Base-by-base conservation (phyloP, 768 basidiomycete genomes). In the Pleurotus tuber-regium region DNA sequence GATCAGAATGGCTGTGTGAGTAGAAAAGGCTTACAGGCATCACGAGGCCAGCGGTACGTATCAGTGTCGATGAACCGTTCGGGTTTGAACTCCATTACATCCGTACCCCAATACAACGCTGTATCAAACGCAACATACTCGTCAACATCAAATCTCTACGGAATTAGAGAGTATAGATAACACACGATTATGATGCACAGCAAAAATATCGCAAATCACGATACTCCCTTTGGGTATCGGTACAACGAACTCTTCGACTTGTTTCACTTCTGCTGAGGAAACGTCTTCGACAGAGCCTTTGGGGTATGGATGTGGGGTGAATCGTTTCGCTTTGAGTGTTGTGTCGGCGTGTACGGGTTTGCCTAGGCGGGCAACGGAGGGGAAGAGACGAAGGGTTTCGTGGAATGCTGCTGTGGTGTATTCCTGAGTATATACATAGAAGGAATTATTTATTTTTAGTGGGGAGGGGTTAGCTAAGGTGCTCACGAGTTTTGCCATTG, bases 31-130 rank as follows among this genome's bases (percentile, higher is more conserved):
- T 39, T 51, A 76, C 77, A 78, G 11, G 75, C 78, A 50, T 78
- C 68, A 19, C 79, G 71, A 11, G 77, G 79, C 78, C 78, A 81
- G 25, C 68, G 67, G 50, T 80, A 79, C 1, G 68, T 62, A 4
- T 69, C 69, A 0, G 75, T 78, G 46, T 80, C 78, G 23, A 81
- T 66, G 59, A 80, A 81, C 0, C 75, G 70, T 39, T 76, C 74
- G 0, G 78, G 78, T 40, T 63, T 77, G 66, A 78, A 81, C 16
- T 70, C 68, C 8, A 53, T 61, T 0, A 51, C 66, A 47, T 80
- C 77, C 10, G 67, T 59, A 4, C 79, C 79, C 79, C 79, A 80
- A 40, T 76, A 68, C 14, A 76, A 61, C 2, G 75, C 79, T 81
- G 41, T 2, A n/a, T n/a, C n/a, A n/a, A n/a, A n/a, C n/a, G n/a